Base-by-base conservation (phyloP, 2,329 filamentous ascomycete species). In the Talaromyces sp. region DNA sequence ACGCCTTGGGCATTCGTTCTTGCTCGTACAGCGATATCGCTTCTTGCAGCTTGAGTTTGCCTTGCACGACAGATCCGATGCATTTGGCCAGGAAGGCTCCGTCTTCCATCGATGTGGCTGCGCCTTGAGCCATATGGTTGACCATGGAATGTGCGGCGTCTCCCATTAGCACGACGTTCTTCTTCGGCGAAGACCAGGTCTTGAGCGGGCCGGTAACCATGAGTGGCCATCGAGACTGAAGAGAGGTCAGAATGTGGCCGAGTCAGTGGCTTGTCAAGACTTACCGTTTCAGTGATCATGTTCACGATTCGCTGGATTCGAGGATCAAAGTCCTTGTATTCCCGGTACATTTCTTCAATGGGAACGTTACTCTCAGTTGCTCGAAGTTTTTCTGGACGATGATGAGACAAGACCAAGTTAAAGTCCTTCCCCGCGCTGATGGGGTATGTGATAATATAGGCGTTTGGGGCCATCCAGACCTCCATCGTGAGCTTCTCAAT, bases 391-490 rank as follows among this genome's bases (percentile, higher is more conserved):
- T 74, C 66, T 58, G 74, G 64, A 7, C 65, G 65, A 65, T 78
- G 69, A 71, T 80, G 70, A 62, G 73, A 76, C 15, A 82, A 70
- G 4, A 81, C 79, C 70, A 81, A 74, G 63, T 81, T 81, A 67
- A 80, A 80, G 39, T 76, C 70, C 54, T 73, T 76, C 11, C 77
- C 78, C 2, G 72, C 74, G n/a, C 72, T 74, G 28, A 82, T 77
- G 0, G 78, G 78, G 62, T 81, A 81, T 3, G 77, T 76, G 57
- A 82, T 80, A 65, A 80, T 78, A 61, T 79, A 78, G 2, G 70
- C 66, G 13, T 71, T 70, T 4, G 69, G 59, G 2, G 64, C 62
- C 65, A 67, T 67, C 79, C 79, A 82, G 15, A 79, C 77, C 59
- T 81, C 78, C 65, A 81, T 79, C 9, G 77, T 78, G 6, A 71